Base-by-base conservation (phyloP, 1,139 yeast genomes). In the Magnusiomyces paraingens region DNA sequence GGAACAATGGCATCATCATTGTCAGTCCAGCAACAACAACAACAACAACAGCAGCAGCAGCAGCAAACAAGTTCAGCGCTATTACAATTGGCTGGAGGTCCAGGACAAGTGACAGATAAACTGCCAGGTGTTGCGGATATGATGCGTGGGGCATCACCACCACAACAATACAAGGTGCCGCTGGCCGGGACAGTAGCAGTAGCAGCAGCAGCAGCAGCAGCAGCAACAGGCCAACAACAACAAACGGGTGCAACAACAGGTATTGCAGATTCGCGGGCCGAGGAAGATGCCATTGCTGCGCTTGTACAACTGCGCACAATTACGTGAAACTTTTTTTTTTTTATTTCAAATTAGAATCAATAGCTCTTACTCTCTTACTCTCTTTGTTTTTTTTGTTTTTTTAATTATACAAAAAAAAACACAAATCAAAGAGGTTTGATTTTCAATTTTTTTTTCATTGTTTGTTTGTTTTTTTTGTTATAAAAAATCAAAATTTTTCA, bases 231-330 rank as follows among this genome's bases (percentile, higher is more conserved):
- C n/a, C n/a, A n/a, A n/a, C n/a, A n/a, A n/a, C n/a, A n/a, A n/a
- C n/a, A n/a, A n/a, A n/a, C n/a, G n/a, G n/a, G n/a, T n/a, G n/a
- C n/a, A n/a, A n/a, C n/a, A n/a, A n/a, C n/a, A n/a, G n/a, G n/a
- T n/a, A n/a, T n/a, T n/a, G n/a, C 32, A 26, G 32, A 26, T 8
- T 26, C 32, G n/a, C 29, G 29, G 21, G 21, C 14, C 20, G 58
- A 55, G 26, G 52, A 53, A 29, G 58, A 55, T 5, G 58, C 58
- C 10, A 50, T 55, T 49, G 58, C 55, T 2, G 58, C 58, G 1
- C 38, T 55, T n/a, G 56, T 55, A 2, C 54, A 53, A 38, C 39
- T 55, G 26, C 36, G 58, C 11, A 46, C 57, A 12, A 40, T 36
- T 22, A 14, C 20, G 5, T 45, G 8, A 40, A 32, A 39, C 42